Percentiles rank a stretch among this genome's conserved stretches.
Evolutionary conservation across 208 protist species (phyloP).

Genomic region (Leishmania aethiopica): DNA sequence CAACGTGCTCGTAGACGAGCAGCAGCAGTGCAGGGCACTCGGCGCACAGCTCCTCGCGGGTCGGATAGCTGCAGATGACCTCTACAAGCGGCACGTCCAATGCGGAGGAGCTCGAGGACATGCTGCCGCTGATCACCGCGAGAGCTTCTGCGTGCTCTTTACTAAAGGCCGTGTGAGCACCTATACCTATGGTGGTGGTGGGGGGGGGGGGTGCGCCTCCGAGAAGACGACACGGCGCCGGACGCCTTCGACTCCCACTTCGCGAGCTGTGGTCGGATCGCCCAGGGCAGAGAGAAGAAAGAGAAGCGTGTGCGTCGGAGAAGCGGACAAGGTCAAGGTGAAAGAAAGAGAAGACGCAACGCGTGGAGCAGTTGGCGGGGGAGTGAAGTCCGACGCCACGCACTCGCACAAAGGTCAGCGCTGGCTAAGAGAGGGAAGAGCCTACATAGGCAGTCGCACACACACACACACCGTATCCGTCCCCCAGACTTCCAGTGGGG

Average conservation of each 20-base stretch:
- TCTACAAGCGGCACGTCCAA: constrained; percentile 50
- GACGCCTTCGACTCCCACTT: background rate
- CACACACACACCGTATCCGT: background rate
- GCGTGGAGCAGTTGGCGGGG: background rate
- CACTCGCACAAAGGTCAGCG: background rate
- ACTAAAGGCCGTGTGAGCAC: background rate
- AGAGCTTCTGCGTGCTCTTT: background rate
- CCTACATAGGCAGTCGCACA: background rate
- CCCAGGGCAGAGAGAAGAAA: background rate
- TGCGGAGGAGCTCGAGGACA: constrained; percentile 15
- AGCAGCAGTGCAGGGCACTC: constrained; percentile 73
- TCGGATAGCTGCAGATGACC: constrained; percentile 48
- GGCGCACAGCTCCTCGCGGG: constrained; percentile 54
- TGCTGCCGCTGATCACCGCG: background rate
- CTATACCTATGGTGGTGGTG: background rate
- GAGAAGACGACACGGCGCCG: background rate
- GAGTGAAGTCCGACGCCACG: background rate
- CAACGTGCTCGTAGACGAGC: constrained; percentile 70
- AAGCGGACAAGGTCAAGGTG: background rate
- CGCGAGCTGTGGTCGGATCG: background rate
- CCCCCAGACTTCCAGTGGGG: background rate
- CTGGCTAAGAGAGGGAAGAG: background rate
- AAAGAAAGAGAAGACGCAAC: background rate
- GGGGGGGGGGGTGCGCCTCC: background rate
- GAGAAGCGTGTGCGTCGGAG: background rate